These are phyloP conservation scores for Pythium dissotocum DNA, from an alignment of 352 stramenopile genomes.

Conservation along the genomic window DNA sequence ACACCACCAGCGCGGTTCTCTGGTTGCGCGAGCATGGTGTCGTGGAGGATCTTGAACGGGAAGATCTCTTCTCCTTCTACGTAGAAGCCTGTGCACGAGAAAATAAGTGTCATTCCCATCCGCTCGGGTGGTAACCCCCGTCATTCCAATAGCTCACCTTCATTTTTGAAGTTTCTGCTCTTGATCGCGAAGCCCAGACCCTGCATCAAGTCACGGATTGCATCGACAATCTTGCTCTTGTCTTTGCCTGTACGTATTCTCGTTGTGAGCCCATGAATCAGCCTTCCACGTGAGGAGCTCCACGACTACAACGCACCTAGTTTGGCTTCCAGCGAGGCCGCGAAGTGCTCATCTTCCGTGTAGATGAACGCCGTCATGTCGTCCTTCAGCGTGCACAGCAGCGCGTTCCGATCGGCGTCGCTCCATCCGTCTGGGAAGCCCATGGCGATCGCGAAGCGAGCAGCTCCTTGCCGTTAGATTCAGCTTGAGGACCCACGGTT, in stretches of 20 bases:
- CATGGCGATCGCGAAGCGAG: conserved; percentile 1
- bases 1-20: conserved; percentile 63
- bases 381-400: conserved; percentile 54
- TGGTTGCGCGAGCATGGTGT: conserved; percentile 53
- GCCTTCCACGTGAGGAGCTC: background rate
- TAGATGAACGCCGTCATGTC: conserved; percentile 70
- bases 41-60: conserved; percentile 70
- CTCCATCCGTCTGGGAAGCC: conserved; percentile 40
- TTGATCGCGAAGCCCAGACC: conserved; percentile 60
- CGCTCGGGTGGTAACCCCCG: too few species aligned
- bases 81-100: conserved; percentile 27
- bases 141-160: conserved; percentile 33
- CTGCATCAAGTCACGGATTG: conserved; percentile 53
- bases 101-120: background rate
- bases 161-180: conserved; percentile 67
- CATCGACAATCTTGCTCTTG: conserved; percentile 41
- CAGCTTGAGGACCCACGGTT: background rate
- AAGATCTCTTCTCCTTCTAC: conserved; percentile 38
- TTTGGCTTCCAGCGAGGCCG: conserved; percentile 33
- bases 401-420: conserved; percentile 47
- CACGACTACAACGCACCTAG: conserved; percentile 11
- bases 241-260: conserved; percentile 22
- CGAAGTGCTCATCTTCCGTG: conserved; percentile 44
- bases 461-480: background rate
- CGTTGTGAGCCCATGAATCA: conserved; percentile 8